phyloP scores from a whole-genome alignment of 1,284 basidiomycete species.

The Moesziomyces globuligerus region DNA sequence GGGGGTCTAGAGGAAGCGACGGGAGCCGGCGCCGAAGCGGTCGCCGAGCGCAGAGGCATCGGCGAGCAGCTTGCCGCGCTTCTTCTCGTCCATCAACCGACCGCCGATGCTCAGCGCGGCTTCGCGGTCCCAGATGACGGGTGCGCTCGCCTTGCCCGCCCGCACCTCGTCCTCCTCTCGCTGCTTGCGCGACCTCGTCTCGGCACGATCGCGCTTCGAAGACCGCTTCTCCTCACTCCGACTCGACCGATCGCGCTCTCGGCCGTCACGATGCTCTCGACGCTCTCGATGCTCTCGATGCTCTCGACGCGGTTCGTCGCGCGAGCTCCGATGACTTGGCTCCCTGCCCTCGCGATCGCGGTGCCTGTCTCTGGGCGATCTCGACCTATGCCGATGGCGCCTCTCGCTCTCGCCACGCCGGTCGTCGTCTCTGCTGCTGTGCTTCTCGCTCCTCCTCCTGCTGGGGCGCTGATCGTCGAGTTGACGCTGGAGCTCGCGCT shows the following conservation, averaged over 20 bases:
- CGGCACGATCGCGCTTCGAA: too few species aligned
- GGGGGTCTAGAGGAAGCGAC: slow-evolving; percentile 26
- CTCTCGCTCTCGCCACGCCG: slow-evolving; percentile 1
- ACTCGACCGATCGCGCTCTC: slow-evolving; percentile 2
- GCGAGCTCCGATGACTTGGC: slow-evolving; percentile 13
- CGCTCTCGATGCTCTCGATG: slow-evolving; percentile 6
- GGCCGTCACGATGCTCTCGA: slow-evolving; percentile 4
- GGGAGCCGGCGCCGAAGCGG: slow-evolving; percentile 44
- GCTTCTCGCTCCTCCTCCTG: slow-evolving; percentile 21
- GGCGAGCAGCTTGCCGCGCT: slow-evolving; percentile 28
- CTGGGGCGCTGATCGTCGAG: slow-evolving; percentile 16
- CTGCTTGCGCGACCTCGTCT: slow-evolving; percentile 27
- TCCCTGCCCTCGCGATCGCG: slow-evolving; percentile 3
- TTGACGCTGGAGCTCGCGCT: slow-evolving; percentile 16
- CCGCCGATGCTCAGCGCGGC: slow-evolving; percentile 43
- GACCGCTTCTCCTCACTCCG: background rate
- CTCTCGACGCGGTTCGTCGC: slow-evolving; percentile 13
- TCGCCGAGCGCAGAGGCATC: slow-evolving; percentile 42
- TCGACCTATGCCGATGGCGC: slow-evolving; percentile 11
- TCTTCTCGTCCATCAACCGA: slow-evolving; percentile 50
- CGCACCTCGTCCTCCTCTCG: slow-evolving; percentile 39
- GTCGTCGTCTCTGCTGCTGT: slow-evolving; percentile 9
- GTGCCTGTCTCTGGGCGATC: slow-evolving; percentile 11
- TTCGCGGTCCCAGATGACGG: slow-evolving; percentile 54
- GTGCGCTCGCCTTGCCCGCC: slow-evolving; percentile 29